Conservation (phyloP, 2,329 filamentous ascomycete species). For the Hypomyces perniciosus region DNA sequence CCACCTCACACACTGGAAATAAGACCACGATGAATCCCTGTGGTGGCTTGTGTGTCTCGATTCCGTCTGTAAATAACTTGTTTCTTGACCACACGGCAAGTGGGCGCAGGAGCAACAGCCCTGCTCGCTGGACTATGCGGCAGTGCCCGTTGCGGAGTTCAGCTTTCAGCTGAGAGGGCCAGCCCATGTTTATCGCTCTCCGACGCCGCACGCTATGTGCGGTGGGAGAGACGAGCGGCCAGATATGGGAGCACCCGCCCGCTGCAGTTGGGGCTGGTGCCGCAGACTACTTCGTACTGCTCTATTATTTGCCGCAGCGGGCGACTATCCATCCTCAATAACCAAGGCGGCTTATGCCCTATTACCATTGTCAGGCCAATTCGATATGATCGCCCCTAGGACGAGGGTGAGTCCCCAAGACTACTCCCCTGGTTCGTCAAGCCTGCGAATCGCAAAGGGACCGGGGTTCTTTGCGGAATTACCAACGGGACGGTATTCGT, state of each 20-base stretch:
- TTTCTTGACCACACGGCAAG: background rate
- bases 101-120: background rate
- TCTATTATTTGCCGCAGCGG: background rate
- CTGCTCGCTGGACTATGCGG: background rate
- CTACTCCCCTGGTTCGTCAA: background rate
- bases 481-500: slow-evolving; percentile 1
- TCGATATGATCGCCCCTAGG: too few species aligned
- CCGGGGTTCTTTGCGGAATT: background rate
- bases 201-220: background rate
- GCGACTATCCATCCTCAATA: too few species aligned
- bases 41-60: background rate
- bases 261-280: background rate
- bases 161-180: slow-evolving; percentile 9
- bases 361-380: too few species aligned
- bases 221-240: background rate
- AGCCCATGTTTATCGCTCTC: background rate
- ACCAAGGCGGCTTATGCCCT: too few species aligned
- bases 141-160: background rate
- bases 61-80: background rate
- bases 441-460: background rate
- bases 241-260: background rate
- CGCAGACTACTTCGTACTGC: background rate
- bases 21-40: too few species aligned
- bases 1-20: too few species aligned
- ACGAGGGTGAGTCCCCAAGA: too few species aligned